Evolutionary conservation across 2,329 filamentous ascomycete species (phyloP).

Genomic region (Penicillium sp.): DNA sequence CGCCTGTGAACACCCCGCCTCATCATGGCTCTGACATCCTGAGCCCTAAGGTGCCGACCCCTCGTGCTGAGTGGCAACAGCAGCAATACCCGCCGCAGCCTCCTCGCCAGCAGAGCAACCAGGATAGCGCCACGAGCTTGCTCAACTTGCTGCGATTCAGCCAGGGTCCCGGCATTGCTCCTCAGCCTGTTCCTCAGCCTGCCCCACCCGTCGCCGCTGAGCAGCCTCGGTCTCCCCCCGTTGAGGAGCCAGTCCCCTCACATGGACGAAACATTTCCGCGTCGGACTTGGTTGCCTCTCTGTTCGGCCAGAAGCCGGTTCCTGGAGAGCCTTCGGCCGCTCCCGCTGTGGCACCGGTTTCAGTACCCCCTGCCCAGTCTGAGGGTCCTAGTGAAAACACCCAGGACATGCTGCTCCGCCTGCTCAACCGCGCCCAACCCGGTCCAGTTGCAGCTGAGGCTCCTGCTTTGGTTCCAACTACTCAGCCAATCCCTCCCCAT

Average conservation of each 20-base stretch:
- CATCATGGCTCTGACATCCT: conserved; percentile 60
- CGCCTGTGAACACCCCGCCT: conserved; percentile 55
- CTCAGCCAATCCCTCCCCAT: conserved; percentile 32
- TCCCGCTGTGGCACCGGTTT: conserved; percentile 12
- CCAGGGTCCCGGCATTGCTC: conserved; percentile 41
- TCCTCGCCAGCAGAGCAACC: conserved; percentile 35
- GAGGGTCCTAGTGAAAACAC: conserved; percentile 59
- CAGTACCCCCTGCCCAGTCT: conserved; percentile 21
- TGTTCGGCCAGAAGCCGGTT: conserved; percentile 51
- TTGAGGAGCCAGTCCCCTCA: conserved; percentile 28
- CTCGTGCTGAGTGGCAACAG: conserved; percentile 45
- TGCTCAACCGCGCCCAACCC: conserved; percentile 73
- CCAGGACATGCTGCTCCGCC: conserved; percentile 80
- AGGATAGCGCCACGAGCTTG: conserved; percentile 58
- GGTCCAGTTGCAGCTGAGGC: conserved; percentile 34
- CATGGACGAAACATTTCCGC: conserved; percentile 51
- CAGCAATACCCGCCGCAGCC: conserved; percentile 29
- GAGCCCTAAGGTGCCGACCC: conserved; percentile 56
- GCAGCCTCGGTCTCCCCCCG: conserved; percentile 30
- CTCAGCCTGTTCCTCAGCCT: conserved; percentile 36
- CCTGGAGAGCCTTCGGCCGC: conserved; percentile 19
- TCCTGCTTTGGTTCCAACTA: conserved; percentile 41
- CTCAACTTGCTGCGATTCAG: conserved; percentile 68
- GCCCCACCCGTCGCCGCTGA: conserved; percentile 25
- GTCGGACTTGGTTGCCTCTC: conserved; percentile 59